Base-by-base conservation (phyloP, 1,139 yeast genomes). In the Scheffersomyces insectosa region DNA sequence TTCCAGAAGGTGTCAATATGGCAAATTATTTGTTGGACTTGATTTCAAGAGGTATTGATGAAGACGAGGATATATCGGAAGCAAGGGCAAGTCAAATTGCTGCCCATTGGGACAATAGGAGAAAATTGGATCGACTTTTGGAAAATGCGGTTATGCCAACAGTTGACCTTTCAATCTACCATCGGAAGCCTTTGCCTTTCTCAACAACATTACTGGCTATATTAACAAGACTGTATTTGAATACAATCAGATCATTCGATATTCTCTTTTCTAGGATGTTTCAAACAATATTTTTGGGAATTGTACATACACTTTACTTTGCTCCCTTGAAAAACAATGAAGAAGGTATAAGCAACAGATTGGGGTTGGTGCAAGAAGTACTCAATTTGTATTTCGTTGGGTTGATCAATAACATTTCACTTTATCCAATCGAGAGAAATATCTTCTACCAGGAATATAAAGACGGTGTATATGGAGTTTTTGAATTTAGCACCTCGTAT, bases 331-430 rank as follows among this genome's bases (percentile, higher is more conserved):
- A 72, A 45, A 70, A 82, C 48, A 69, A 74, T 36, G 77, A 75
- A 45, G 74, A 78, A 10, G 87, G 95, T 28, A 74, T 87, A 7
- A 59, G 57, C 43, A 81, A 88, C 59, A 70, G 95, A 49, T 66
- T 89, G 14, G 96, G 96, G 3, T 66, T 88, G 40, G 75, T 85
- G 6, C 96, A 88, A 62, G 89, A 87, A 57, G 77, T 84, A 3
- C 71, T 85, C 16, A 82, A 89, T 25, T 62, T 88, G 40, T 88
- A 85, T 56, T 89, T 83, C 60, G 83, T 84, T 40, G 96, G 97
- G 1, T 81, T 88, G 74, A 72, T 88, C 39, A 86, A 85, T 54
- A 88, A 88, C 56, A 68, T 88, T 56, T 79, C 93, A 2, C 73
- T 85, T 9, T 89, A 84, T 58, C 95, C 96, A 3, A 60, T 70